Evolutionary conservation across 2,329 filamentous ascomycete species (phyloP), one percentile per base, ranked within the genome.

Genomic region (Fusarium haematococcum): DNA sequence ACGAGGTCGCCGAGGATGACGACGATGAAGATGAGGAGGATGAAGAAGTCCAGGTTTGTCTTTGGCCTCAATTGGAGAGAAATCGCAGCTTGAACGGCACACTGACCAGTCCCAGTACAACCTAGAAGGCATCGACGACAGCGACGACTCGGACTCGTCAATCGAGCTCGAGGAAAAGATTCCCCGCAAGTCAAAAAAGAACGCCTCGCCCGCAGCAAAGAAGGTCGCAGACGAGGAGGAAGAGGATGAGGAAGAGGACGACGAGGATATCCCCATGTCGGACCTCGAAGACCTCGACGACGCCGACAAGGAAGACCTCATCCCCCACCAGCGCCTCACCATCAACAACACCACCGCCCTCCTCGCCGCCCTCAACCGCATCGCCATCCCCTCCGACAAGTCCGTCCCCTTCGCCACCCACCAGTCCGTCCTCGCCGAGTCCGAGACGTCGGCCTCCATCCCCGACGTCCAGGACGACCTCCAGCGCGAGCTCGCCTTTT

Each of bases 271-370:
- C 52, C 93, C 95, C 5, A 90, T 98, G 74, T 97, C 95, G 35
- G 95, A 98, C 78, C 91, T 97, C 61, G 93, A 94, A 78, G 94
- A 94, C 62, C 85, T 91, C 32, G 86, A 93, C 63, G 94, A 94
- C 23, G 93, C 94, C 73, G 95, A 97, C 79, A 93, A 91, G 78
- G 94, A 94, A 84, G 95, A 98, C 80, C 90, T 98, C 45, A 91
- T 97, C 71, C 94, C 95, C 18, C 94, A 97, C 85, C 95, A 97
- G 82, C 94, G 95, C 78, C 92, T 98, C 75, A 98, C 95, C 63
- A 98, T 98, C 86, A 98, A 99, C 89, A 99, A 99, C 87, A 95
- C 94, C 63, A 88, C 94, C 75, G 97, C 96, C 37, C 93, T 99
- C 61, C 90, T 91, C 75, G 88, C 94, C 76, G 91, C 95, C 14